Base-by-base conservation (phyloP, 257 asterid species). In the Nicotiana benthamiana region DNA sequence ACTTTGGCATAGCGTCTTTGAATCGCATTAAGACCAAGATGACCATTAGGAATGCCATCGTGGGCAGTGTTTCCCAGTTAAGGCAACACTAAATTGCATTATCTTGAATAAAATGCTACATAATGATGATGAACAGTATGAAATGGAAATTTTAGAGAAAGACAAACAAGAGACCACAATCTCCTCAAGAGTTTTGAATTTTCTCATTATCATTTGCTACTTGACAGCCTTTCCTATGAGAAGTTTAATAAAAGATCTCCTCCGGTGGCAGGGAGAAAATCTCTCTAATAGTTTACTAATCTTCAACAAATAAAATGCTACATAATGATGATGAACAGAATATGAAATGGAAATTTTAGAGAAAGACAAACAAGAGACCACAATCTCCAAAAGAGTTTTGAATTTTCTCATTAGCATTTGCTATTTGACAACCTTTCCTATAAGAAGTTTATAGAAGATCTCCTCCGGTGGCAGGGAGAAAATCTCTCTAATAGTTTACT, bases 1-100 rank as follows among this genome's bases (percentile, higher is more conserved):
- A 94, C 97, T 88, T 84, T 92, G 8, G 96, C 97, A 82, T 92
- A 91, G 30, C 99, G 95, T 56, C 99, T 92, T 52, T 96, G 99
- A 89, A 92, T 89, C 57, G 95, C 88, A 87, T 96, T 96, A 75
- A 96, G 94, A 67, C 86, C 99, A 86, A 96, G 81, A 5, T 85
- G 90, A 78, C 98, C 98, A 59, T 79, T 83, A 30, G 92, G 84
- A 75, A 96, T 75, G 67, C 63, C 68, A 0, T 90, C 96, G 79
- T 96, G 92, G 75, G 85, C 88, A 85, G 98, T 96, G 84, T 28
- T 80, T 80, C 40, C 72, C 57, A 83, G 97, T 96, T 89, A 96
- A 96, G 97, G 96, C 64, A 67, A 57, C 81, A 80, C 80, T 80
- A 28, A 63, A 56, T 12, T 63, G 36, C 75, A 53, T 64, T 54